Conservation (phyloP, 768 basidiomycete genomes). For the Auricularia sp. region DNA sequence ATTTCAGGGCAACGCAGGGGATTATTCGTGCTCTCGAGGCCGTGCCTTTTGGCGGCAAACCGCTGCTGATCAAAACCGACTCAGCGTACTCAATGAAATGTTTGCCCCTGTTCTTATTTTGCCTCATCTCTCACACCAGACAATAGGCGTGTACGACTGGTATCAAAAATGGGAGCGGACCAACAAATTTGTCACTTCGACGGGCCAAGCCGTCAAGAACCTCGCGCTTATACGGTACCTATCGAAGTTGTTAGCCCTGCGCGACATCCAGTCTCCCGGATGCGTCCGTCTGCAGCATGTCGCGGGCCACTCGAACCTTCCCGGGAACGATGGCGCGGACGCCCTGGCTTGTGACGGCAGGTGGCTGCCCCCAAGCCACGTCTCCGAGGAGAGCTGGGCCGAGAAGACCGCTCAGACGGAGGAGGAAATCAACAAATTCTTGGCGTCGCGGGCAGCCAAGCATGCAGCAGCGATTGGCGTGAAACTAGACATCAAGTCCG, state of each 20-base stretch:
- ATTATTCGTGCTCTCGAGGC: conserved; percentile 78
- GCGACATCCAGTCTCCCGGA: conserved; percentile 17
- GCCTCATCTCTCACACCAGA: no score
- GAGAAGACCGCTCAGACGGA: no score
- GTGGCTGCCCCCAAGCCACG: conserved; percentile 15
- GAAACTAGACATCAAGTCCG: no score
- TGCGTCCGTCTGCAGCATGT: conserved; percentile 62
- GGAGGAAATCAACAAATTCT: not conserved
- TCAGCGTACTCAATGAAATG: conserved; percentile 78
- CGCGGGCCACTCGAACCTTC: conserved; percentile 63
- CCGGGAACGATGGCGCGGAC: conserved; percentile 87
- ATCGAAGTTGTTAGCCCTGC: no score
- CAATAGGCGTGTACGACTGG: no score
- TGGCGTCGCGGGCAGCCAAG: no score
- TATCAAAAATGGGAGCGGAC: no score
- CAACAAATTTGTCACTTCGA: no score
- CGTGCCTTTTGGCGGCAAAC: conserved; percentile 40
- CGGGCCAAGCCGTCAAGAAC: no score
- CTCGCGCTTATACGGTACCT: no score
- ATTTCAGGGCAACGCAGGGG: conserved; percentile 39
- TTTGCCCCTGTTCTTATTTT: conserved; percentile 19
- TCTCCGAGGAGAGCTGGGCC: no score
- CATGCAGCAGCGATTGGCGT: no score
- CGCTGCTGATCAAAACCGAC: conserved; percentile 74
- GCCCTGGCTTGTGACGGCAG: conserved; percentile 52